Conservation (phyloP, 441 rosid genomes). For the Geranium incanum region DNA sequence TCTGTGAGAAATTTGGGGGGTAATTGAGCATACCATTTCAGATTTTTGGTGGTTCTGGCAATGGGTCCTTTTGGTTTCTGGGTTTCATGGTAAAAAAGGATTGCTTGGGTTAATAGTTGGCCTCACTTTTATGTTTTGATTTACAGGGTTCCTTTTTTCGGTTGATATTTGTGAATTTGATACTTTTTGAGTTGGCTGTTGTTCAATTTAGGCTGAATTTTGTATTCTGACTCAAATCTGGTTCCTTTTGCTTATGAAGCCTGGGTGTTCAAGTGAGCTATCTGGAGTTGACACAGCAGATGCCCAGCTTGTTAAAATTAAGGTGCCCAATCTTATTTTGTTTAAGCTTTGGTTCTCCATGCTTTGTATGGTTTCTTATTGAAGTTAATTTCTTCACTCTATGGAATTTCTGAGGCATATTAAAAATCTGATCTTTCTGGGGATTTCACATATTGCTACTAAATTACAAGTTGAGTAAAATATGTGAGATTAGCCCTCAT, state of each 20-base stretch:
- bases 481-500: not conserved
- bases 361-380: not conserved
- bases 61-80: not conserved
- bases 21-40: not conserved
- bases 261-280: slow-evolving; percentile 93
- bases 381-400: not conserved
- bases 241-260: slow-evolving; percentile 38
- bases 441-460: not conserved
- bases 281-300: slow-evolving; percentile 50
- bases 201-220: not conserved
- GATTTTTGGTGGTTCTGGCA: not conserved
- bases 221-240: not conserved
- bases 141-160: not conserved
- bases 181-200: not conserved
- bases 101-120: not conserved
- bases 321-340: slow-evolving; percentile 34
- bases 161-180: not conserved
- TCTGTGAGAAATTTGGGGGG: not conserved
- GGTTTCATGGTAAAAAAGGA: not conserved
- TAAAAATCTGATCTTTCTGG: not conserved
- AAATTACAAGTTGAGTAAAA: not conserved
- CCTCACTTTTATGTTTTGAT: not conserved
- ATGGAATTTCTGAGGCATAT: not conserved
- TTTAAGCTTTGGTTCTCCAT: not conserved
- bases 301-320: slow-evolving; percentile 54